Base-by-base conservation (phyloP, 2,329 filamentous ascomycete genomes). In the Fusarium nematophilum region DNA sequence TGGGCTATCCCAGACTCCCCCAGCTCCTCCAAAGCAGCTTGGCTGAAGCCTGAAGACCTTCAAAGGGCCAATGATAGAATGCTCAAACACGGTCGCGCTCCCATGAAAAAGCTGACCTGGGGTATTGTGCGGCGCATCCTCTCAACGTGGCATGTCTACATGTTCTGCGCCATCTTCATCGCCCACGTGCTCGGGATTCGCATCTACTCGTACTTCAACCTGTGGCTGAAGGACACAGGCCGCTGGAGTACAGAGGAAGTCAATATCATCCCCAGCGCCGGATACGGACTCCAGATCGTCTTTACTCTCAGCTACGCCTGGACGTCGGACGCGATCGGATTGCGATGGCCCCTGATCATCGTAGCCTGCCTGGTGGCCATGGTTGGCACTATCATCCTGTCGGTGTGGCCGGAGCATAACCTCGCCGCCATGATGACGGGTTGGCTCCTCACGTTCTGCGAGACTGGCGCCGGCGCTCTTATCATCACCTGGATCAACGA, bases 261-360 rank as follows among this genome's bases (percentile, higher is more conserved):
- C 53, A 84, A 83, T 48, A 79, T 78, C 25, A 81, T 82, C 37
- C 80, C 54, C 78, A 81, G 79, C 1, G 75, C 75, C 1, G 78
- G 71, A 6, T 75, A 71, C 34, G 72, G 68, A 3, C 43, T 72
- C 1, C 70, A 74, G 43, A 62, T 86, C 0, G 71, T 83, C 8
- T 79, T 78, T 5, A 86, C 84, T 0, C 73, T 87, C 1, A 68
- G 76, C 1, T 85, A 84, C 56, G 84, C 83, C 3, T 86, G 83
- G 82, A 76, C 77, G 5, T 86, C 82, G 5, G 85, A 87, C 66
- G 77, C 78, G 0, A 69, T 84, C 14, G 81, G 82, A 3, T 70
- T 71, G 3, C 75, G 83, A 9, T 84, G 82, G 82, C 84, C 83
- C 1, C 76, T 83, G 0, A 81, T 84, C 45, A 70, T 86, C 7